Conservation (phyloP, 2,329 filamentous ascomycete species). For the Calonectria pauciramosa region DNA sequence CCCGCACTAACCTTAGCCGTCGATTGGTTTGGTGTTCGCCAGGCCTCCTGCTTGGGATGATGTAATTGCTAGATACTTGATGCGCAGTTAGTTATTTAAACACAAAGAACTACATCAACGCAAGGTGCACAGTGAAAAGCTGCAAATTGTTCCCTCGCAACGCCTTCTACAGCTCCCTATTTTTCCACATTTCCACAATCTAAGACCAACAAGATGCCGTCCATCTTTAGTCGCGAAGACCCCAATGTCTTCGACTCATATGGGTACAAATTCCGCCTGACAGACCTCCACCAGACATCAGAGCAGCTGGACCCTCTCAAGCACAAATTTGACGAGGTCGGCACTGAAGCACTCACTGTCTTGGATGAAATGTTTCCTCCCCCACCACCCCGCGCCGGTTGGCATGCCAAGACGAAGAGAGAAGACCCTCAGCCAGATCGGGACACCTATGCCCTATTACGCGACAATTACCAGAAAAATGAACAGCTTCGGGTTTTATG, state of each 20-base stretch:
- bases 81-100: neutral
- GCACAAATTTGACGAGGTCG: constrained; percentile 1
- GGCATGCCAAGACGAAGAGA: neutral
- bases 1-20: neutral
- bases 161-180: no score
- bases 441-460: constrained; percentile 3
- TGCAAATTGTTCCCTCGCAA: neutral
- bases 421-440: constrained; percentile 6
- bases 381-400: constrained; percentile 4
- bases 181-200: neutral
- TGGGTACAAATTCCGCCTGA: constrained; percentile 12
- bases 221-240: neutral
- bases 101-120: neutral
- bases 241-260: neutral
- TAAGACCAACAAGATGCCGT: neutral
- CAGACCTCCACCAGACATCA: neutral
- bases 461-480: neutral
- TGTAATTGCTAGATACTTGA: neutral
- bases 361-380: constrained; percentile 2
- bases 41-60: neutral
- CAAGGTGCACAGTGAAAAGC: neutral
- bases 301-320: constrained; percentile 2
- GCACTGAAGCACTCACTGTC: neutral
- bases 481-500: constrained; percentile 55
- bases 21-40: neutral